These are phyloP conservation scores for Verticillium dahliae DNA, from an alignment of 2,329 filamentous ascomycete genomes.

Conservation along the genomic window DNA sequence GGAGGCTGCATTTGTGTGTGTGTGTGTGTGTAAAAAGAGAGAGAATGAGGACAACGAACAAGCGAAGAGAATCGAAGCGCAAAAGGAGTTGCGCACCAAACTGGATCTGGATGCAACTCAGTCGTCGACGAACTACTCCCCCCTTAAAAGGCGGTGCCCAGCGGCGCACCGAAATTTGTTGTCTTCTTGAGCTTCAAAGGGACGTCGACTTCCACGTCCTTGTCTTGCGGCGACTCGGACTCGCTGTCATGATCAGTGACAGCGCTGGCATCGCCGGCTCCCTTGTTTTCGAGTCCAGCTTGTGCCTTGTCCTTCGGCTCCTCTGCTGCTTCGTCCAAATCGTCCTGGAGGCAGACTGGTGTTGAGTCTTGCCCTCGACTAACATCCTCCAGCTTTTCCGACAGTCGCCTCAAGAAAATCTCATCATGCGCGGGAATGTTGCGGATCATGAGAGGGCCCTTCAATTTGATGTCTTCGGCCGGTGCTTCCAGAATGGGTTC, in stretches of 20 bases:
- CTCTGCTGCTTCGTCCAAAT: conserved; percentile 20
- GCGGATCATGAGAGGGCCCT: conserved; percentile 46
- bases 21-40: not conserved
- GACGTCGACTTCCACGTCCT: conserved; percentile 31
- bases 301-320: conserved; percentile 9
- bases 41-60: not conserved
- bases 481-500: conserved; percentile 26
- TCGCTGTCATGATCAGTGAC: conserved; percentile 13
- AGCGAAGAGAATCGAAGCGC: not conserved
- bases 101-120: too few relatives aligned
- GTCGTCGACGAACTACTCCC: not conserved
- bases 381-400: conserved; percentile 45
- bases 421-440: conserved; percentile 52
- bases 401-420: conserved; percentile 42
- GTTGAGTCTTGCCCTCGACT: conserved; percentile 38
- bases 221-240: conserved; percentile 5
- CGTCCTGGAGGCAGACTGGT: conserved; percentile 33
- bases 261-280: conserved; percentile 7
- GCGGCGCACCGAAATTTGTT: conserved; percentile 26
- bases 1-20: not conserved
- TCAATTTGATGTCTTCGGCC: conserved; percentile 38
- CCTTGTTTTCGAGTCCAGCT: conserved; percentile 7
- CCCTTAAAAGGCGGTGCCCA: conserved; percentile 10
- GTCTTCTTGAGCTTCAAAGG: conserved; percentile 38
- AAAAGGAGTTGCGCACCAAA: too few relatives aligned